Conservation (phyloP, 192 early-diverging fungal genomes). For the Phycomyces blakesleeanus region DNA sequence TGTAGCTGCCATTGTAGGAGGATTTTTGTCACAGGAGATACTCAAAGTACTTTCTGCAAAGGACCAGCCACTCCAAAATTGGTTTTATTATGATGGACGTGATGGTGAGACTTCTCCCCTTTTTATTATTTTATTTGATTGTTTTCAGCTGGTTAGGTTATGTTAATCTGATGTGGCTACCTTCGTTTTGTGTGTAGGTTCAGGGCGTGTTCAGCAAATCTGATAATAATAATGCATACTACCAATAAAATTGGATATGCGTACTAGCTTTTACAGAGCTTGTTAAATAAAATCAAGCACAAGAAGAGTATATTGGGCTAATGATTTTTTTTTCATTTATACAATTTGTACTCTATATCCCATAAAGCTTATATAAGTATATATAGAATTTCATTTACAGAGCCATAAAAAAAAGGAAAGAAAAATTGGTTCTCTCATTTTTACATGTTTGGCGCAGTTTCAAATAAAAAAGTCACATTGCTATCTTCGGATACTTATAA, state of each 20-base stretch:
- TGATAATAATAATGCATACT: neutral
- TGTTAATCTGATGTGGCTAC: too few species aligned
- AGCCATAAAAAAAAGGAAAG: too few species aligned
- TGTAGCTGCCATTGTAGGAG: constrained; percentile 84
- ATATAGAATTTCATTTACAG: too few species aligned
- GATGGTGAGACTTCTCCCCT: constrained; percentile 44
- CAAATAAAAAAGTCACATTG: too few species aligned
- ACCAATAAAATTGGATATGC: neutral
- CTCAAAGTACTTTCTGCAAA: constrained; percentile 81
- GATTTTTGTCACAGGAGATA: constrained; percentile 84
- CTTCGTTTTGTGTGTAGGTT: neutral
- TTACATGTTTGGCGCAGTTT: too few species aligned
- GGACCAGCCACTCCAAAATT: constrained; percentile 81
- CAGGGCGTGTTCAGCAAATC: neutral
- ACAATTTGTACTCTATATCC: too few species aligned
- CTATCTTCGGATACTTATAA: neutral
- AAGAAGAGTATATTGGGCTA: neutral
- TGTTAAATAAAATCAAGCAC: too few species aligned
- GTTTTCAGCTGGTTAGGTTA: too few species aligned
- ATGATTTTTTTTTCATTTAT: neutral
- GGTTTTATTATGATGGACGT: constrained; percentile 68
- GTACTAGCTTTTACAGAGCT: too few species aligned
- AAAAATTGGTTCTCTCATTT: too few species aligned
- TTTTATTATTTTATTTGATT: too few species aligned
- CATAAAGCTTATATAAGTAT: too few species aligned